Evolutionary conservation across 2,329 filamentous ascomycete species (phyloP).

Genomic region (Cordyceps cicadae): DNA sequence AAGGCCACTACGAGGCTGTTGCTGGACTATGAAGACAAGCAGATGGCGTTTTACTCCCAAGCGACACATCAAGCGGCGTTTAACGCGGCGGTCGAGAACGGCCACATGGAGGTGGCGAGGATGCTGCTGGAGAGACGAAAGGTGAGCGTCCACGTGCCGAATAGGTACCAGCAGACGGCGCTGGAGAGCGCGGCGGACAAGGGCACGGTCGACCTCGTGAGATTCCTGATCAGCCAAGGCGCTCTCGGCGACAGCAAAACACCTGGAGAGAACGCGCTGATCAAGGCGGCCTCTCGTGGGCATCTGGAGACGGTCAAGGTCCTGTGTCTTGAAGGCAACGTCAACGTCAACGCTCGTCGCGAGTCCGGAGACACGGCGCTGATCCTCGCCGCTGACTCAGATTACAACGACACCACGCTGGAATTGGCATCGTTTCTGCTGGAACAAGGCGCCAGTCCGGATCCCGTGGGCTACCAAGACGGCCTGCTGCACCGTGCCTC

Average conservation of each 20-base stretch:
- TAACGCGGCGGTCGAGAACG: neutral
- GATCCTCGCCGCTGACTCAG: neutral
- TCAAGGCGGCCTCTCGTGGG: neutral
- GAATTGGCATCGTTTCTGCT: slow-evolving; percentile 1
- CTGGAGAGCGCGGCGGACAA: slow-evolving; percentile 6
- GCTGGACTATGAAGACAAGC: slow-evolving; percentile 2
- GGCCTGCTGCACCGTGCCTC: neutral
- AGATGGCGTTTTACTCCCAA: neutral
- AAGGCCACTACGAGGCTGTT: neutral
- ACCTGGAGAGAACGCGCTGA: neutral
- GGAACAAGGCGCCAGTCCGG: neutral
- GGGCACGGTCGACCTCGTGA: neutral
- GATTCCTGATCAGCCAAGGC: neutral
- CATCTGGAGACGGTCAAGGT: neutral
- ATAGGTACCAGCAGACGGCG: neutral
- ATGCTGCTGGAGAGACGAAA: slow-evolving; percentile 2
- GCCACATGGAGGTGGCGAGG: neutral
- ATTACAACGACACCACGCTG: neutral
- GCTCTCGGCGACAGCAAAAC: neutral
- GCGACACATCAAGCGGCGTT: slow-evolving; percentile 1
- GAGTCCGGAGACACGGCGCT: neutral
- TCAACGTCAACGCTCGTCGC: neutral
- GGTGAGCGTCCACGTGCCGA: neutral
- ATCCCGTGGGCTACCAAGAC: neutral
- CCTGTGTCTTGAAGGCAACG: neutral